These are phyloP conservation scores for Neofusicoccum cordaticola DNA, from an alignment of 2,329 filamentous ascomycete species.

Conservation along the genomic window DNA sequence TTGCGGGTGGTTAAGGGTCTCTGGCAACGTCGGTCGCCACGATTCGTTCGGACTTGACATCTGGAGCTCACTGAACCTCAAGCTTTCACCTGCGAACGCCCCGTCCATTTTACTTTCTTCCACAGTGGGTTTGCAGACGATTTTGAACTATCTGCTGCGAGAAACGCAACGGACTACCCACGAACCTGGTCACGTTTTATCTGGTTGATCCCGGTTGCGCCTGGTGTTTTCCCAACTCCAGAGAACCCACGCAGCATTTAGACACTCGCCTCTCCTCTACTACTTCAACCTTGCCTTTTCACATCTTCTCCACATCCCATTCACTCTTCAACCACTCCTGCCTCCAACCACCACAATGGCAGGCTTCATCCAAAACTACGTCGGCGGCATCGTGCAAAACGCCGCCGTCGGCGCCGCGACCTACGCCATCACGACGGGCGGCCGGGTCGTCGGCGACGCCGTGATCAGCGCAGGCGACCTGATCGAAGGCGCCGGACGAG, in stretches of 20 bases:
- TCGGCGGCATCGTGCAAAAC: constrained; percentile 14
- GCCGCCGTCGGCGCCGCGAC: constrained; percentile 10
- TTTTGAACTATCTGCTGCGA: too few relatives aligned
- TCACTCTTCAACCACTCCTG: not conserved
- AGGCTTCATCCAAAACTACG: constrained; percentile 9
- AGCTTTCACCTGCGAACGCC: too few relatives aligned
- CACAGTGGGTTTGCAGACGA: too few relatives aligned
- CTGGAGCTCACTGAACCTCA: too few relatives aligned
- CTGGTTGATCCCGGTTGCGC: not conserved
- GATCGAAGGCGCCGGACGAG: constrained; percentile 12
- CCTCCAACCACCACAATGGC: not conserved
- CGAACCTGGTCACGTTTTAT: too few relatives aligned
- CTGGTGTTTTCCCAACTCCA: not conserved
- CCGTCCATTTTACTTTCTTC: too few relatives aligned
- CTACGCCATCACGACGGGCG: constrained; percentile 18
- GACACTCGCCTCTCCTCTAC: too few relatives aligned
- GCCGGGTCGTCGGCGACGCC: constrained; percentile 13
- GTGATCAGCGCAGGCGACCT: constrained; percentile 17
- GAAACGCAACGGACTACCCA: too few relatives aligned
- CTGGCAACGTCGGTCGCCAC: not conserved
- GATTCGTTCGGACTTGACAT: not conserved
- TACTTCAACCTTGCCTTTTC: too few relatives aligned
- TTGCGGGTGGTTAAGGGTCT: too few relatives aligned
- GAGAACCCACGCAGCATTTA: too few relatives aligned
- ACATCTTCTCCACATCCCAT: not conserved